Conservation (phyloP, 495 filamentous ascomycete species). For the Penicillium diatomitis region DNA sequence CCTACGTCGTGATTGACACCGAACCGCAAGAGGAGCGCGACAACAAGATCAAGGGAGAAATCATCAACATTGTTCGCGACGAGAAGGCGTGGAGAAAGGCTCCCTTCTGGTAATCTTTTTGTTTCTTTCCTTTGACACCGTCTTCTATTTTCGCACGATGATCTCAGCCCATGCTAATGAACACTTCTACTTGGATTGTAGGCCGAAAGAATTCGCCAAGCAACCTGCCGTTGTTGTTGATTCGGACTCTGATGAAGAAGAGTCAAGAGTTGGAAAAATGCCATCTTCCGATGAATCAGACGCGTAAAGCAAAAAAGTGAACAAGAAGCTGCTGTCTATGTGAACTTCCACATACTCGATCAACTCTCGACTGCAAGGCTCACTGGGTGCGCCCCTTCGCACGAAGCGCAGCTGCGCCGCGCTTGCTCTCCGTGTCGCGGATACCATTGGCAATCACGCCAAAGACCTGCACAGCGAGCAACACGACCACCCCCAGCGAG, state of each 20-base stretch:
- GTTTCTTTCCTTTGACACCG: no score
- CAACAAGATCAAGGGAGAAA: slow-evolving; percentile 79
- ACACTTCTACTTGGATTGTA: slow-evolving; percentile 19
- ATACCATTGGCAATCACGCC: slow-evolving; percentile 22
- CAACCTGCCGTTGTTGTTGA: slow-evolving; percentile 33
- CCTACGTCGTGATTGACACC: slow-evolving; percentile 77
- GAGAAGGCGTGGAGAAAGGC: slow-evolving; percentile 89
- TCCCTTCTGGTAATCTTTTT: slow-evolving; percentile 60
- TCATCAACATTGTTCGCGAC: slow-evolving; percentile 84
- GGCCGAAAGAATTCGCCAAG: slow-evolving; percentile 75
- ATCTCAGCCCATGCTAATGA: neutral
- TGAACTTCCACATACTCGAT: neutral
- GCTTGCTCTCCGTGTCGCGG: slow-evolving; percentile 10
- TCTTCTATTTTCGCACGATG: no score
- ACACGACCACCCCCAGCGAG: slow-evolving; percentile 66
- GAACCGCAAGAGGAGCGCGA: slow-evolving; percentile 54
- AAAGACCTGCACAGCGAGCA: slow-evolving; percentile 55
- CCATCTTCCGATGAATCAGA: slow-evolving; percentile 60
- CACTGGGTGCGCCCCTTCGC: slow-evolving; percentile 17
- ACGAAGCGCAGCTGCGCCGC: slow-evolving; percentile 2
- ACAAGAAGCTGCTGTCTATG: neutral
- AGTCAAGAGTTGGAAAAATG: slow-evolving; percentile 73
- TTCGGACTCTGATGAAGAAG: slow-evolving; percentile 48
- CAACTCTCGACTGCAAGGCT: neutral
- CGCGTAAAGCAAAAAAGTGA: slow-evolving; percentile 8